Evolutionary conservation across 345 rosid genomes (phyloP), one percentile per base, ranked within the genome.

Genomic region (Acer campestre): DNA sequence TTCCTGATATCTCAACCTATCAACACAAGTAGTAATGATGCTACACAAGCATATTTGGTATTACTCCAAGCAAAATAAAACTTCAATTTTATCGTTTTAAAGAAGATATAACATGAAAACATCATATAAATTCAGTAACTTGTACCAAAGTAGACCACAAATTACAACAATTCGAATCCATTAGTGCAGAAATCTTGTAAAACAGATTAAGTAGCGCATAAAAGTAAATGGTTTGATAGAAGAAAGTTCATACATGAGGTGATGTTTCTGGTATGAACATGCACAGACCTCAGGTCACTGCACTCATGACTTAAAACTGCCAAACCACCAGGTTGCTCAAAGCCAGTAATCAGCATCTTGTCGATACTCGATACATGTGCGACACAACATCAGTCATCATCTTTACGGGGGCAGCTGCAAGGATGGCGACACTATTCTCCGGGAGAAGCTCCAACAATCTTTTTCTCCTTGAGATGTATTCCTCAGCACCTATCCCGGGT

Each of bases 371-470:
- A 80, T 86, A 92, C 51, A 94, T 89, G 77, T 96, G 94, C 2
- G 97, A 98, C 29, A 96, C 99, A 70, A 92, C 97, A 75, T 94
- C 93, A 3, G 93, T 96, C 98, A 96, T 96, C 98, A 92, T 94
- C 92, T 96, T 92, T 75, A 91, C 84, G 1, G 98, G 97, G 44
- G 97, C 92, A 61, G 99, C 88, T 58, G 99, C 90, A 69, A 94
- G 74, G 68, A 96, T 87, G 66, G 97, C 97, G 81, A 96, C 84
- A 77, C 97, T 80, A 64, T 90, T 83, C 38, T 88, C 84, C 0
- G 99, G 98, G 58, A 94, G 97, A 80, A 94, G 89, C 31, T 90
- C 98, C 82, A 90, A 69, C 75, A 96, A 80, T 71, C 80, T 88
- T 73, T 87, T 89, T 77, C 97, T 86, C 85, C 99, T 88, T 9